Evolutionary conservation across 108 stramenopile species (phyloP).

Genomic region (Asterionellopsis glacialis): DNA sequence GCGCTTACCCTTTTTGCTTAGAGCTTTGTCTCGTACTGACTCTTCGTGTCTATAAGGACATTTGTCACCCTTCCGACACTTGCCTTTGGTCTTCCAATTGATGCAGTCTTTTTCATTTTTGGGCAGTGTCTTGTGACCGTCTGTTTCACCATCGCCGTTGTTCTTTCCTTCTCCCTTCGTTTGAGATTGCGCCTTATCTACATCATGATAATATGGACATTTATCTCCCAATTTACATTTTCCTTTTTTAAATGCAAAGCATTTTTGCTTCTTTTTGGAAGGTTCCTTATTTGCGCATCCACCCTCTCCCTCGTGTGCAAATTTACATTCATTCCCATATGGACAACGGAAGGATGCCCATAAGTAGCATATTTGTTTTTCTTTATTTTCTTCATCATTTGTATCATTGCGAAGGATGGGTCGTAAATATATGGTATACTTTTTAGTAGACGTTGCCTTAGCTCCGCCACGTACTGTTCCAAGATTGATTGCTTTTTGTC

Average conservation of each 20-base stretch:
- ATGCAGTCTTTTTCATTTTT: conserved; percentile 58
- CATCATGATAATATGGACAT: conserved; percentile 69
- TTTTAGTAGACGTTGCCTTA: conserved; percentile 41
- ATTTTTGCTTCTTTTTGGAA: conserved; percentile 43
- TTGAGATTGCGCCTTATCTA: conserved; percentile 1
- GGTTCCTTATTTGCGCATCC: conserved; percentile 33
- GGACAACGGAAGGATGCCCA: conserved; percentile 67
- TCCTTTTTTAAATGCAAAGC: conserved; percentile 68
- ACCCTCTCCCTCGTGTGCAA: conserved; percentile 64
- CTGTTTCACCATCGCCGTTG: background rate
- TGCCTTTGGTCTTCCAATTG: conserved; percentile 81
- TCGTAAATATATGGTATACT: conserved; percentile 57
- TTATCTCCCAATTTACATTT: conserved; percentile 58
- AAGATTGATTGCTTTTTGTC: conserved; percentile 31
- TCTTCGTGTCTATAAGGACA: conserved; percentile 65
- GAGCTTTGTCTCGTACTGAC: conserved; percentile 28
- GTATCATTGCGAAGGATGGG: conserved; percentile 32
- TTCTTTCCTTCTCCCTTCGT: background rate
- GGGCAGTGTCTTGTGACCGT: background rate
- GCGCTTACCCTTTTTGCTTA: conserved; percentile 39
- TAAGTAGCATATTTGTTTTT: conserved; percentile 51
- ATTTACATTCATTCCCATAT: conserved; percentile 69
- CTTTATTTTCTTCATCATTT: background rate
- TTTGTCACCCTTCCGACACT: conserved; percentile 61
- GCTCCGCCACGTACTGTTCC: conserved; percentile 54